Conservation (phyloP, 768 basidiomycete species). For the Fomitopsis serialis region DNA sequence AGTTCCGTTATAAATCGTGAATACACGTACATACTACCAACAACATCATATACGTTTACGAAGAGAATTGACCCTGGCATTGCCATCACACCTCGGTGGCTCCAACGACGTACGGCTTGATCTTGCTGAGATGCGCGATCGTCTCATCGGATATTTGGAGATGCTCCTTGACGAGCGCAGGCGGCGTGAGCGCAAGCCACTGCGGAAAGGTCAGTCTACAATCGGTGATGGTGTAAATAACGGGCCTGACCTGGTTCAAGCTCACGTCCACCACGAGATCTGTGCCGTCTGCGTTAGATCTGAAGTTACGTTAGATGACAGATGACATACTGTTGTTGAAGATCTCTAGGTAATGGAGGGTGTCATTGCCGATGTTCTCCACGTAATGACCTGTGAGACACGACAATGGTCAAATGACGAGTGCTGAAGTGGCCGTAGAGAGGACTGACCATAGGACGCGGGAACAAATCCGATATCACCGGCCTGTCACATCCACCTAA, state of each 20-base stretch:
- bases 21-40: no score
- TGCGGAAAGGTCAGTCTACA: slow-evolving; percentile 20
- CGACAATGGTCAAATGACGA: not conserved
- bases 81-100: slow-evolving; percentile 1
- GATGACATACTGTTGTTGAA: slow-evolving; percentile 23
- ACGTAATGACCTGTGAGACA: slow-evolving; percentile 27
- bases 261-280: slow-evolving; percentile 27
- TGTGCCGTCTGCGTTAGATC: not conserved
- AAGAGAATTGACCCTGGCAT: no score
- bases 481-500: not conserved
- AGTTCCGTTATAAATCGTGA: no score
- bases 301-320: not conserved
- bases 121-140: slow-evolving; percentile 43
- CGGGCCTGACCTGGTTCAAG: slow-evolving; percentile 35
- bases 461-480: slow-evolving; percentile 46
- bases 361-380: slow-evolving; percentile 33
- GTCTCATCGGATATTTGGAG: slow-evolving; percentile 47
- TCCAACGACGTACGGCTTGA: slow-evolving; percentile 45
- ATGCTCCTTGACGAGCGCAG: slow-evolving; percentile 54
- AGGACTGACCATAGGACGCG: slow-evolving; percentile 39
- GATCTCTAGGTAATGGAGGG: slow-evolving; percentile 32
- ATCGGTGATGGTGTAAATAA: not conserved
- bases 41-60: no score
- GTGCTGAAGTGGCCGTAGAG: not conserved
- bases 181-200: slow-evolving; percentile 58